phyloP scores from a whole-genome alignment of 2,329 filamentous ascomycete genomes.

The Venturia effusa region DNA sequence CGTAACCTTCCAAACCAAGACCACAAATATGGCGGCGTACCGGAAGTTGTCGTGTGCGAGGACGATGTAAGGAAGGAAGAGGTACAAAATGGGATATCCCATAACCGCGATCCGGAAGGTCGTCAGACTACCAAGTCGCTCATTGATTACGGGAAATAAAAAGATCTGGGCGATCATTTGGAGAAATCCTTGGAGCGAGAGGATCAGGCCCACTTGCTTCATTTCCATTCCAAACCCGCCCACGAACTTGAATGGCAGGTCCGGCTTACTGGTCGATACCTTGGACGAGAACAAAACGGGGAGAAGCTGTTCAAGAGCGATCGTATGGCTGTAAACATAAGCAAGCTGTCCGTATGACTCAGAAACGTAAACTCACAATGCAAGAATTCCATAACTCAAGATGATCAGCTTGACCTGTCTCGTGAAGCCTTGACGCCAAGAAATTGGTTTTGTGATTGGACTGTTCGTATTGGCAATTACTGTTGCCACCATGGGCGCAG shows the following conservation, averaged over 20 bases:
- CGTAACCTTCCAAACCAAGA: constrained; percentile 86
- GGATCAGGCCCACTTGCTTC: constrained; percentile 75
- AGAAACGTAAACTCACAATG: constrained; percentile 60
- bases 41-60: constrained; percentile 64
- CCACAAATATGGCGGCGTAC: constrained; percentile 62
- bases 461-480: background rate
- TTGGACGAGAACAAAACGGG: constrained; percentile 79
- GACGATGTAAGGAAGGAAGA: constrained; percentile 79
- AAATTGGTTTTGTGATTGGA: constrained; percentile 13
- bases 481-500: constrained; percentile 29
- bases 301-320: constrained; percentile 89
- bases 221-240: constrained; percentile 78
- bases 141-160: constrained; percentile 69
- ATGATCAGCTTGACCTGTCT: constrained; percentile 79
- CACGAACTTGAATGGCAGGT: constrained; percentile 77
- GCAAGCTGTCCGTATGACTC: background rate
- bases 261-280: constrained; percentile 36
- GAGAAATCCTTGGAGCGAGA: constrained; percentile 80
- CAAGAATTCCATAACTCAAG: constrained; percentile 79
- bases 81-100: constrained; percentile 78
- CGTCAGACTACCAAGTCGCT: constrained; percentile 63
- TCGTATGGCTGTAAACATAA: constrained; percentile 63
- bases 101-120: constrained; percentile 75
- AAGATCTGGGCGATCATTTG: constrained; percentile 80
- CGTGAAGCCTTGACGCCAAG: constrained; percentile 57